These are phyloP conservation scores for Tulasnella sp. DNA, from an alignment of 768 basidiomycete species.

Conservation along the genomic window DNA sequence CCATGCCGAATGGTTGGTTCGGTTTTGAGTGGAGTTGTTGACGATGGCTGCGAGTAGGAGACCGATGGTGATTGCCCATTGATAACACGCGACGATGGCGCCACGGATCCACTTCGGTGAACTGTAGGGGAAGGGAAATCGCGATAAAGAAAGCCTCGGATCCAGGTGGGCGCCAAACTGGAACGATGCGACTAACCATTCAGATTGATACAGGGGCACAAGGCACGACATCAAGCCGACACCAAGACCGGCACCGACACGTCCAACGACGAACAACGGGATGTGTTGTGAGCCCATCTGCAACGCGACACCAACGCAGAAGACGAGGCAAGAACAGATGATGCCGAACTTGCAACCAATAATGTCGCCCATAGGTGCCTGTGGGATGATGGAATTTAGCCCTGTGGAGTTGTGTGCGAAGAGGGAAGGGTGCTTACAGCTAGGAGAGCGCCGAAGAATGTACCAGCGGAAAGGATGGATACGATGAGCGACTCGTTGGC, in stretches of 20 bases:
- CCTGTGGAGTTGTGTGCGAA: conserved; percentile 46
- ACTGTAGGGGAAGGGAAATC: conserved; percentile 29
- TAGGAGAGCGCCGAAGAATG: conserved; percentile 49
- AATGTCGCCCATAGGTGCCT: conserved; percentile 22
- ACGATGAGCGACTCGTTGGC: conserved; percentile 38
- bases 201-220: conserved; percentile 66
- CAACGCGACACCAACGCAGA: conserved; percentile 64
- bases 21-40: conserved; percentile 48
- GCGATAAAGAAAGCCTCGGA: no score
- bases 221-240: conserved; percentile 74
- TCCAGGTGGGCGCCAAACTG: not conserved
- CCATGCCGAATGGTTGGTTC: conserved; percentile 56
- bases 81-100: conserved; percentile 42
- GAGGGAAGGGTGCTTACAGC: conserved; percentile 23
- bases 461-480: conserved; percentile 72
- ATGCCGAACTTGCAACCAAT: not conserved
- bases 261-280: conserved; percentile 41
- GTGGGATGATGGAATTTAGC: conserved; percentile 15
- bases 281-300: conserved; percentile 52
- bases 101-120: conserved; percentile 70
- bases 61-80: not conserved
- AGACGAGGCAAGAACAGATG: conserved; percentile 42
- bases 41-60: not conserved
- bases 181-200: conserved; percentile 34
- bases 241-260: conserved; percentile 70